These are phyloP conservation scores for Wickerhamomyces subpelliculosus DNA, from an alignment of 805 yeast genomes.

Conservation along the genomic window DNA sequence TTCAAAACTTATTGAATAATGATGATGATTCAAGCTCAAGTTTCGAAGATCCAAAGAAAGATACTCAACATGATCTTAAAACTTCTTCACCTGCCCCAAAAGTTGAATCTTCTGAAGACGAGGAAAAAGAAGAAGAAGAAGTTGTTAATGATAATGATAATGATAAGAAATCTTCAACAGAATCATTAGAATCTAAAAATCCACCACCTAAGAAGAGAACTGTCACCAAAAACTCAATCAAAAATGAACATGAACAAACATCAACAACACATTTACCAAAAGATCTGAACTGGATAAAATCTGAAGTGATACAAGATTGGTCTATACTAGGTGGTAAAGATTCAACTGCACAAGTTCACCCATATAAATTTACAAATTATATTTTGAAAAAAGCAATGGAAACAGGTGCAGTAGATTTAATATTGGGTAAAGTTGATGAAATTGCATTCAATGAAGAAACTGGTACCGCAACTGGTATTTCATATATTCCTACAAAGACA, in stretches of 20 bases:
- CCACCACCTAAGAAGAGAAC: slow-evolving; percentile 28
- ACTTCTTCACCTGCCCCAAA: too few species aligned
- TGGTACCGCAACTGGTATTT: slow-evolving; percentile 67
- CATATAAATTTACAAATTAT: slow-evolving; percentile 86
- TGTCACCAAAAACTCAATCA: slow-evolving; percentile 27
- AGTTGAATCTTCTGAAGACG: slow-evolving; percentile 16
- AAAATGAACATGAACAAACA: slow-evolving; percentile 14
- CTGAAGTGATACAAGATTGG: slow-evolving; percentile 61
- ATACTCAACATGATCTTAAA: slow-evolving; percentile 1
- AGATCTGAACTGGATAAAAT: slow-evolving; percentile 72
- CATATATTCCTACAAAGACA: slow-evolving; percentile 38
- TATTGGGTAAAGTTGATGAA: slow-evolving; percentile 78
- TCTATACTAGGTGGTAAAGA: slow-evolving; percentile 76
- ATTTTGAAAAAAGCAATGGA: slow-evolving; percentile 74
- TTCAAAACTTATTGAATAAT: slow-evolving; percentile 26
- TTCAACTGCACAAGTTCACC: slow-evolving; percentile 95
- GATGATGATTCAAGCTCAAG: slow-evolving; percentile 9
- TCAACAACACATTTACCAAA: slow-evolving; percentile 38
- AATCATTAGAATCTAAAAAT: neutral
- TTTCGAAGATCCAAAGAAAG: slow-evolving; percentile 10
- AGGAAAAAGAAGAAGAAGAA: slow-evolving; percentile 17
- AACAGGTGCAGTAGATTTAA: slow-evolving; percentile 73
- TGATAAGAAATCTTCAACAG: neutral
- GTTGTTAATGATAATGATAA: neutral
- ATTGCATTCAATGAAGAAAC: slow-evolving; percentile 53